Evolutionary conservation across 306 rosid genomes (phyloP).

Genomic region (Vigna nakashimae): DNA sequence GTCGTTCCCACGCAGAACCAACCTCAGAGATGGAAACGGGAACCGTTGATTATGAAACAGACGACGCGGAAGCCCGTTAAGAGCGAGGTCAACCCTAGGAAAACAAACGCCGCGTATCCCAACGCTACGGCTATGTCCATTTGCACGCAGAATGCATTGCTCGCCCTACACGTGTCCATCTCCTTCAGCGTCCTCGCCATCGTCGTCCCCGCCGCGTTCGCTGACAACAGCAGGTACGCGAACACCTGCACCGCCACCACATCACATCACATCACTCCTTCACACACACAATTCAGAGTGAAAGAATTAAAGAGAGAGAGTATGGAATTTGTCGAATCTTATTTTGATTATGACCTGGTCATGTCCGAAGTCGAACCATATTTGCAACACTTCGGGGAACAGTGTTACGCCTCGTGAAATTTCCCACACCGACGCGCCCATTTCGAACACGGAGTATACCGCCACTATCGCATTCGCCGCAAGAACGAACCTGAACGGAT

Average conservation of each 20-base stretch:
- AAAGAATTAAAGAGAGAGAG: background rate
- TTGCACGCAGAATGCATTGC: constrained; percentile 78
- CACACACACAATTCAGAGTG: background rate
- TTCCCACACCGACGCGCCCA: constrained; percentile 93
- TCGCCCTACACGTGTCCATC: constrained; percentile 71
- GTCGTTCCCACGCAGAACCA: constrained; percentile 29
- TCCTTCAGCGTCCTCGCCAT: constrained; percentile 60
- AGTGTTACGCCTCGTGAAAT: constrained; percentile 81
- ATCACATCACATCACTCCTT: constrained; percentile 34
- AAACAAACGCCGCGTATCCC: constrained; percentile 84
- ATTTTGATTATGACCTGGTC: constrained; percentile 71
- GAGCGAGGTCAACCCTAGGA: constrained; percentile 82
- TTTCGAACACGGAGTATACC: constrained; percentile 80
- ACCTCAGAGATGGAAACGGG: constrained; percentile 75
- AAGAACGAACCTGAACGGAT: constrained; percentile 69
- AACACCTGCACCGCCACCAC: constrained; percentile 66
- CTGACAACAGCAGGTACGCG: constrained; percentile 83
- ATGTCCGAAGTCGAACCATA: constrained; percentile 98
- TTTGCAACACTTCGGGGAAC: constrained; percentile 85
- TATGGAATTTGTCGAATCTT: background rate
- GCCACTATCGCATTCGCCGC: constrained; percentile 92
- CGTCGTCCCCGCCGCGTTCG: constrained; percentile 93
- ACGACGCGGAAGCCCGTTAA: constrained; percentile 90
- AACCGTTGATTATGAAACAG: constrained; percentile 83
- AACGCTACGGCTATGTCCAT: constrained; percentile 71